Percentiles rank a stretch among this genome's conserved stretches.
phyloP scores from a whole-genome alignment of 495 filamentous ascomycete genomes.

The Aspergillus ostianus region DNA sequence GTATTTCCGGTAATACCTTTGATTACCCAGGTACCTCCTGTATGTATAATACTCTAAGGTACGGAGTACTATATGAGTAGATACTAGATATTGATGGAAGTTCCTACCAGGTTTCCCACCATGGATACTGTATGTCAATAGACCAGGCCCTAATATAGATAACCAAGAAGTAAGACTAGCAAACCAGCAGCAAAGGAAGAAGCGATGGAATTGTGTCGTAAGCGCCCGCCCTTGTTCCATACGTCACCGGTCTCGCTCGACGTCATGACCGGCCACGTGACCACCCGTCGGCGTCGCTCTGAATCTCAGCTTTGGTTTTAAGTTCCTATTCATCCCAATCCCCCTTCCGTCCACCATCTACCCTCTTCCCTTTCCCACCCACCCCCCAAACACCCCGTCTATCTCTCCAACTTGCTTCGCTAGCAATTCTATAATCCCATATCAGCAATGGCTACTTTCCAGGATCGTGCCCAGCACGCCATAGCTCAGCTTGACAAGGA shows the following conservation, averaged over 20 bases:
- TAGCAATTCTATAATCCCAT: slow-evolving; percentile 8
- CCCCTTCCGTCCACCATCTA: slow-evolving; percentile 16
- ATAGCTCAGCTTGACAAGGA: slow-evolving; percentile 95
- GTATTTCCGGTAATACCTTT: no score
- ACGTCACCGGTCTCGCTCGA: slow-evolving; percentile 5
- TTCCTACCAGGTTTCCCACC: no score
- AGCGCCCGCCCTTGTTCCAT: not conserved
- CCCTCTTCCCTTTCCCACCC: slow-evolving; percentile 11
- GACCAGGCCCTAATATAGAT: no score
- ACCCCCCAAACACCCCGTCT: slow-evolving; percentile 1
- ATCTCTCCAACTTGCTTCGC: slow-evolving; percentile 8
- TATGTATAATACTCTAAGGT: no score
- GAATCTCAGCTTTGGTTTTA: not conserved
- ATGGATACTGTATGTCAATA: no score
- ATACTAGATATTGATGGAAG: no score
- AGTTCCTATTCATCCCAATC: slow-evolving; percentile 17
- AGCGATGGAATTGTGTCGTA: no score
- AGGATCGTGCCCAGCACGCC: slow-evolving; percentile 86
- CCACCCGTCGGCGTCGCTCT: slow-evolving; percentile 10
- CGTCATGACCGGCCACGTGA: slow-evolving; percentile 27
- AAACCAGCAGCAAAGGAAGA: no score
- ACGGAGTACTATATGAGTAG: no score
- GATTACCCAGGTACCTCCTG: no score
- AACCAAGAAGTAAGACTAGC: no score
- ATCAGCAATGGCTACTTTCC: slow-evolving; percentile 65